These are phyloP conservation scores for Ophiostoma australiae DNA, from an alignment of 2,329 filamentous ascomycete genomes.

Conservation along the genomic window DNA sequence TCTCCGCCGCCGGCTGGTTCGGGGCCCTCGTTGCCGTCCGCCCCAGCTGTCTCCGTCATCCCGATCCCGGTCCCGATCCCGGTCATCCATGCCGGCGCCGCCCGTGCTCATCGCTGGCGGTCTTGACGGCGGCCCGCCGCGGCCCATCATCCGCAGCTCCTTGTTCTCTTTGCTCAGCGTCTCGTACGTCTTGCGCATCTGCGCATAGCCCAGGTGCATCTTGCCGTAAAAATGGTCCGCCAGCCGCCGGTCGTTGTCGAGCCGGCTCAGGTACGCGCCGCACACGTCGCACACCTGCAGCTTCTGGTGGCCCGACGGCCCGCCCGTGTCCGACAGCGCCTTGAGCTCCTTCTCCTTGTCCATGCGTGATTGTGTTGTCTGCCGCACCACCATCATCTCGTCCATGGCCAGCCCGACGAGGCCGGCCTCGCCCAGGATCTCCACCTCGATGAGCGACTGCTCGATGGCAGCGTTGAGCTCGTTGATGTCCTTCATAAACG, in stretches of 20 bases:
- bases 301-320: constrained; percentile 93
- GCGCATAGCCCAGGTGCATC: constrained; percentile 97
- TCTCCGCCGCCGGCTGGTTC: constrained; percentile 48
- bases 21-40: constrained; percentile 44
- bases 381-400: constrained; percentile 80
- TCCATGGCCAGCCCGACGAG: constrained; percentile 77
- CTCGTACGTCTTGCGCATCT: constrained; percentile 94
- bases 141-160: constrained; percentile 41
- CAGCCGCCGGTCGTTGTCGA: constrained; percentile 89
- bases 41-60: constrained; percentile 37
- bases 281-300: constrained; percentile 98
- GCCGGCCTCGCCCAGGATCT: constrained; percentile 75
- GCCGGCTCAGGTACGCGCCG: constrained; percentile 82
- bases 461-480: constrained; percentile 75
- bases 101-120: neutral
- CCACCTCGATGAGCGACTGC: constrained; percentile 77
- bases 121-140: constrained; percentile 36
- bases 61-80: constrained; percentile 34
- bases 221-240: constrained; percentile 99
- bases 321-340: constrained; percentile 82
- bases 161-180: constrained; percentile 73
- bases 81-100: constrained; percentile 34
- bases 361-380: constrained; percentile 73
- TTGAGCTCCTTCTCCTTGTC: constrained; percentile 86
- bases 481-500: constrained; percentile 77